These are phyloP conservation scores for Ajuga reptans DNA, from an alignment of 305 asterid genomes.

Conservation along the genomic window DNA sequence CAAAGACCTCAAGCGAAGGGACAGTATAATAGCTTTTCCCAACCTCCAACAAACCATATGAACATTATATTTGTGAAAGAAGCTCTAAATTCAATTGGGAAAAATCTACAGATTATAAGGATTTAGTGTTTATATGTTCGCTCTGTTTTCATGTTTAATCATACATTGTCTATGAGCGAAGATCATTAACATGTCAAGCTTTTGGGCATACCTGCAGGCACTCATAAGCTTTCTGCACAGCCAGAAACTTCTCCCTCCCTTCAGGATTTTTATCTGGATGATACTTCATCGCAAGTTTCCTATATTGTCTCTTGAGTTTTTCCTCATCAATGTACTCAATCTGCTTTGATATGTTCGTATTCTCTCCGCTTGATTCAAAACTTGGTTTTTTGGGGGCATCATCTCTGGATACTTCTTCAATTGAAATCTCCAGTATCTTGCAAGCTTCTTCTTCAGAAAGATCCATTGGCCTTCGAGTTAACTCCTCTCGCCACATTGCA, in stretches of 20 bases:
- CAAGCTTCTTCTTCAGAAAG: conserved; percentile 99
- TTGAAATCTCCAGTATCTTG: conserved; percentile 79
- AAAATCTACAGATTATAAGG: conserved; percentile 2
- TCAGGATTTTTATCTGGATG: conserved; percentile 98
- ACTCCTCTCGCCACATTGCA: conserved; percentile 97
- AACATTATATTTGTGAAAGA: background rate
- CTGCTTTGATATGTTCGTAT: conserved; percentile 60
- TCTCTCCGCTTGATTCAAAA: conserved; percentile 39
- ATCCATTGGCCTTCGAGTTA: conserved; percentile 97
- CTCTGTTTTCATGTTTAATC: conserved; percentile 2
- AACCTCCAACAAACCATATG: background rate
- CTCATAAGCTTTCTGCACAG: conserved; percentile 96
- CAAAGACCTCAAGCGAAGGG: background rate
- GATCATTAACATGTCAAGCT: conserved; percentile 12
- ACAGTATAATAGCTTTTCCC: background rate
- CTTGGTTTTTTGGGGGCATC: conserved; percentile 53
- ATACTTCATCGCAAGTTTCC: conserved; percentile 96
- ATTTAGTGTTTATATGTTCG: background rate
- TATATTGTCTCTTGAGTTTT: conserved; percentile 92
- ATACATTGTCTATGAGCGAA: background rate
- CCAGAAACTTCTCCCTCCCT: conserved; percentile 94
- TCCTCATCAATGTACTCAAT: conserved; percentile 91
- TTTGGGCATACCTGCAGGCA: conserved; percentile 70
- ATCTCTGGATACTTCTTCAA: conserved; percentile 84
- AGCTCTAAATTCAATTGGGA: background rate